A percentile compares a stretch with the other conserved stretches of the same genome.
These are phyloP conservation scores for Colletotrichum karsti DNA, from an alignment of 2,329 filamentous ascomycete species.

Conservation along the genomic window DNA sequence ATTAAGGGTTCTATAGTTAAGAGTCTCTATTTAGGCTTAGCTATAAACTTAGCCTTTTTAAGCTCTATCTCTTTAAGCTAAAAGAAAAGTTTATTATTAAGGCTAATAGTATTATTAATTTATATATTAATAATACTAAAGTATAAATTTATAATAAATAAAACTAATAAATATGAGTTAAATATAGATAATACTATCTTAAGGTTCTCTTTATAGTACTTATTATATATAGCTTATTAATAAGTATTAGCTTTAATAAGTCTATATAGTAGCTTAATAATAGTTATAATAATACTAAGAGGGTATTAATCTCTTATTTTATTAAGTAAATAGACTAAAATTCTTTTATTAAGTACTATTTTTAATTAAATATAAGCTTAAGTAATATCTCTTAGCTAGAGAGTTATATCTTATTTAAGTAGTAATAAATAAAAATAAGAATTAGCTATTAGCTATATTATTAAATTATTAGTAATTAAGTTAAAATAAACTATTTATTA, in stretches of 20 bases:
- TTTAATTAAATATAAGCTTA: background rate
- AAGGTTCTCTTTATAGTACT: background rate
- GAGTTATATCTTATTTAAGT: background rate
- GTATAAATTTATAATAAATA: too few relatives aligned
- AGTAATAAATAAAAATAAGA: background rate
- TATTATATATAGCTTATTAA: background rate
- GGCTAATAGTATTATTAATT: too few relatives aligned
- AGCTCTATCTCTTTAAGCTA: too few relatives aligned
- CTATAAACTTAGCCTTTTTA: too few relatives aligned
- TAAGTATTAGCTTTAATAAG: background rate
- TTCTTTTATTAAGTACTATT: background rate
- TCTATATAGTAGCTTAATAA: background rate
- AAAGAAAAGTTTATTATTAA: too few relatives aligned
- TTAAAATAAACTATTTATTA: too few relatives aligned
- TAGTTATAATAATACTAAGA: background rate
- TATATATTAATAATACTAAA: too few relatives aligned
- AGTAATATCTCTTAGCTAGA: background rate
- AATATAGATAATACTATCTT: background rate
- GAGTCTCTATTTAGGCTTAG: too few relatives aligned
- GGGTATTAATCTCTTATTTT: background rate
- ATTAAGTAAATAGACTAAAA: background rate
- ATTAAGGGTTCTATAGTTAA: too few relatives aligned
- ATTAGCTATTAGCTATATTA: background rate
- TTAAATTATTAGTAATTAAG: background rate
- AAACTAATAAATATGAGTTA: too few relatives aligned